phyloP scores from a whole-genome alignment of 345 rosid species.

The Isatis tinctoria region DNA sequence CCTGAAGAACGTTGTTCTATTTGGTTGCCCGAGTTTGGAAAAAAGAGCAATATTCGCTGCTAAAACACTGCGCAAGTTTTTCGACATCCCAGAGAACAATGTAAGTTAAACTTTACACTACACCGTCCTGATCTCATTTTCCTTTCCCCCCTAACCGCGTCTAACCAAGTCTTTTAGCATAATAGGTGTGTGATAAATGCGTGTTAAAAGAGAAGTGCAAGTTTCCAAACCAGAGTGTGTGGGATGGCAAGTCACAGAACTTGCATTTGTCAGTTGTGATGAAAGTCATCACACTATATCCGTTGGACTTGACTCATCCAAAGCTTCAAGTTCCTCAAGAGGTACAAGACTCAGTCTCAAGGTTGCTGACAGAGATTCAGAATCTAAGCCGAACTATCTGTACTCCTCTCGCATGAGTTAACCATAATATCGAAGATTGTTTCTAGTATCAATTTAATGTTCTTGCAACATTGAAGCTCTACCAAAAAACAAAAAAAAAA shows the following conservation, averaged over 20 bases:
- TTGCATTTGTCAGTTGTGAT: slow-evolving; percentile 51
- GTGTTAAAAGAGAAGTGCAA: slow-evolving; percentile 53
- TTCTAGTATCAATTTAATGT: neutral
- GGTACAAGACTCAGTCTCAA: slow-evolving; percentile 45
- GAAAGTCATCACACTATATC: slow-evolving; percentile 56
- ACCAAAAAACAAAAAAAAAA: neutral
- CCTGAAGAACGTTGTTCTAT: slow-evolving; percentile 54
- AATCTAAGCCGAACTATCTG: slow-evolving; percentile 47
- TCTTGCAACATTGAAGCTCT: neutral
- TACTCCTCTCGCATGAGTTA: slow-evolving; percentile 25
- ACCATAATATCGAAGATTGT: neutral
- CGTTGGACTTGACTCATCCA: slow-evolving; percentile 48
- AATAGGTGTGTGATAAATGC: slow-evolving; percentile 81
- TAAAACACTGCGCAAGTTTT: slow-evolving; percentile 62
- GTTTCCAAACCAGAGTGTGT: slow-evolving; percentile 51
- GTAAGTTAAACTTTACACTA: slow-evolving; percentile 38
- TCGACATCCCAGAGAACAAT: slow-evolving; percentile 56
- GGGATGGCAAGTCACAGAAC: slow-evolving; percentile 40
- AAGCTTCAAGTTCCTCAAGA: slow-evolving; percentile 50
- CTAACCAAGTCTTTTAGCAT: slow-evolving; percentile 10
- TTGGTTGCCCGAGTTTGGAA: slow-evolving; percentile 68
- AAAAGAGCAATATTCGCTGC: slow-evolving; percentile 55
- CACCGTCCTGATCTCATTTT: neutral
- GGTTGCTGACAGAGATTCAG: slow-evolving; percentile 47
- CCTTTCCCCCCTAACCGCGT: neutral